Evolutionary conservation across 441 rosid genomes (phyloP).

Genomic region (Iberis amara): DNA sequence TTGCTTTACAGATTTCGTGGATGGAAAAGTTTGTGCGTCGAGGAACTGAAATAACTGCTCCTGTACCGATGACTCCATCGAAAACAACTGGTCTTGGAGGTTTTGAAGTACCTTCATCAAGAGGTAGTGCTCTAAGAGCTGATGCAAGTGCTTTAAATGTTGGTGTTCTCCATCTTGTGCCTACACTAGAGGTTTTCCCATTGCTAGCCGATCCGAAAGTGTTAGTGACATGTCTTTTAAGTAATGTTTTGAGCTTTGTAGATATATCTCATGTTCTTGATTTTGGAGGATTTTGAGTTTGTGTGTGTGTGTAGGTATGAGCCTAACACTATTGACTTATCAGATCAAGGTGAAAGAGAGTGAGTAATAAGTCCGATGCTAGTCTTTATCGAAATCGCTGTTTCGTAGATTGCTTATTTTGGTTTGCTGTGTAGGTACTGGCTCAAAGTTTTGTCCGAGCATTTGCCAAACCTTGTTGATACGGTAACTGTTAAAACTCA

Average conservation of each 20-base stretch:
- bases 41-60: slow-evolving; percentile 97
- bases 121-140: slow-evolving; percentile 80
- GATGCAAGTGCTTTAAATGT: slow-evolving; percentile 93
- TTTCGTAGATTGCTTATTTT: slow-evolving; percentile 21
- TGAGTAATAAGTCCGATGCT: slow-evolving; percentile 58
- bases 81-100: slow-evolving; percentile 99
- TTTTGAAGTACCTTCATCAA: slow-evolving; percentile 94
- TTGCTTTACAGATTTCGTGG: slow-evolving; percentile 81
- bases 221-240: slow-evolving; percentile 42
- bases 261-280: slow-evolving; percentile 8
- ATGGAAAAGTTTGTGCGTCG: slow-evolving; percentile 91
- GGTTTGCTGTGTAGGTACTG: slow-evolving; percentile 61
- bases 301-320: slow-evolving; percentile 80
- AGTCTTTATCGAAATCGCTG: too few species aligned
- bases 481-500: slow-evolving; percentile 47
- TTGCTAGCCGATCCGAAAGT: slow-evolving; percentile 69
- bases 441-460: slow-evolving; percentile 88
- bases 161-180: slow-evolving; percentile 96
- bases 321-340: slow-evolving; percentile 94
- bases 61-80: slow-evolving; percentile 89
- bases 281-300: not conserved
- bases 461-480: slow-evolving; percentile 88
- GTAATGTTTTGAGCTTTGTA: slow-evolving; percentile 8
- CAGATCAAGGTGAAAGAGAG: slow-evolving; percentile 84
- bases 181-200: slow-evolving; percentile 90